These are phyloP conservation scores for Chrysanthemum seticuspe DNA, from an alignment of 129 eudicot species.

Conservation along the genomic window DNA sequence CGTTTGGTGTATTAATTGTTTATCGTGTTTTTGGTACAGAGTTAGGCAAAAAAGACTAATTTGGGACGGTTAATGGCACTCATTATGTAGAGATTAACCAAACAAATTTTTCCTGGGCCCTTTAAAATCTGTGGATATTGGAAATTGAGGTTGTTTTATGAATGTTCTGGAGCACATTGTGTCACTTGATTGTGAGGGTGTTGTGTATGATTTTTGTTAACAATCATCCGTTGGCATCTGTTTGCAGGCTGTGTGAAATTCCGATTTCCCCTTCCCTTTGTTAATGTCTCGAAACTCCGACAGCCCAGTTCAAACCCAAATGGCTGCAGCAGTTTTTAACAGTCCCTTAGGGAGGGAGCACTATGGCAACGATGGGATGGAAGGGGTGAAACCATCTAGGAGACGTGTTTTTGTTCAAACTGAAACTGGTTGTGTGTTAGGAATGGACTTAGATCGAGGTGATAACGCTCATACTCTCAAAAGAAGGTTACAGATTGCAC, in stretches of 20 bases:
- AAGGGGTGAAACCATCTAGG: conserved; percentile 54
- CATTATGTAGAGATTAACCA: conserved; percentile 14
- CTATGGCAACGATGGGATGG: conserved; percentile 54
- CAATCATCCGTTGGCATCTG: neutral
- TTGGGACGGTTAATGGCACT: conserved; percentile 17
- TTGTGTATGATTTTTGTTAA: conserved; percentile 40
- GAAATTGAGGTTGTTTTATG: conserved; percentile 24
- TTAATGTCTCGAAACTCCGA: conserved; percentile 62
- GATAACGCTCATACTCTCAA: conserved; percentile 92
- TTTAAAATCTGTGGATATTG: conserved; percentile 12
- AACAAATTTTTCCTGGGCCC: neutral
- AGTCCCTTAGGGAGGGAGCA: conserved; percentile 75
- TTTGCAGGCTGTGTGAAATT: conserved; percentile 36
- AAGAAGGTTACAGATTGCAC: conserved; percentile 76
- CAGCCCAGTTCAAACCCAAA: conserved; percentile 88
- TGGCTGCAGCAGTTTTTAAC: conserved; percentile 70
- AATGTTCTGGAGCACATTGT: neutral
- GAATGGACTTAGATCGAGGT: conserved; percentile 85
- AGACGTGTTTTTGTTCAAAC: conserved; percentile 95
- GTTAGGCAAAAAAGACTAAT: neutral
- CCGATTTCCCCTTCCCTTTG: conserved; percentile 36
- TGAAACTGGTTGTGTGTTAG: conserved; percentile 81
- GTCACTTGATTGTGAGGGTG: conserved; percentile 20
- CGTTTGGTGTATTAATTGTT: neutral
- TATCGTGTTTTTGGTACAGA: conserved; percentile 19